Conservation (phyloP, 192 early-diverging fungal genomes). For the Coemansia sp. region DNA sequence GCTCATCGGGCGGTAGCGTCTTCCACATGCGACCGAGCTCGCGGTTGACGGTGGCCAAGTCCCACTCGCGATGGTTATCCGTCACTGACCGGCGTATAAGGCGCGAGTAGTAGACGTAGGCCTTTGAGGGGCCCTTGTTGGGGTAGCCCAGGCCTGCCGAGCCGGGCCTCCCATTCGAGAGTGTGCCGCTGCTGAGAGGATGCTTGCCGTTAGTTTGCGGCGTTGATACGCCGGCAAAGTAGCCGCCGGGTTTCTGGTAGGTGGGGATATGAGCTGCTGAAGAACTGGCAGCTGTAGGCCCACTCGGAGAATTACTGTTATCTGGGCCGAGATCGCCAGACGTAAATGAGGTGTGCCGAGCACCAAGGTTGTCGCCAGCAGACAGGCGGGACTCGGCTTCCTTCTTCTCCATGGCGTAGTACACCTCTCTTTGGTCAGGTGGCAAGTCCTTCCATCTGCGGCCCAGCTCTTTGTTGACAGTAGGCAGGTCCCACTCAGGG, state of each 20-base stretch:
- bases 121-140: conserved; percentile 53
- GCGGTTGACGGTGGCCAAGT: conserved; percentile 48
- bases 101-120: conserved; percentile 49
- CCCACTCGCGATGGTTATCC: conserved; percentile 42
- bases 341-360: background rate
- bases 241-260: conserved; percentile 27
- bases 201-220: background rate
- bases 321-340: background rate
- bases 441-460: conserved; percentile 52
- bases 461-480: conserved; percentile 54
- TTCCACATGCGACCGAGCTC: conserved; percentile 55
- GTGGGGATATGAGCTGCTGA: background rate
- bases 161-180: conserved; percentile 8
- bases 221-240: conserved; percentile 13
- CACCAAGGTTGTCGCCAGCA: background rate
- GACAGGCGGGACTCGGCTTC: conserved; percentile 40
- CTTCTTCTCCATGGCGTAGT: conserved; percentile 36
- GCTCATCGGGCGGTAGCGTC: conserved; percentile 31
- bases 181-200: background rate
- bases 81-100: conserved; percentile 39
- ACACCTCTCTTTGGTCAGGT: conserved; percentile 30
- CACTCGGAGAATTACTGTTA: background rate
- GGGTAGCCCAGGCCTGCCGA: conserved; percentile 22
- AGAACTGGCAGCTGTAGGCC: background rate
- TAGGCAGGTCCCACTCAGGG: conserved; percentile 46